Evolutionary conservation across 2,329 filamentous ascomycete genomes (phyloP).

Genomic region (Ascocoryne sarcoides): DNA sequence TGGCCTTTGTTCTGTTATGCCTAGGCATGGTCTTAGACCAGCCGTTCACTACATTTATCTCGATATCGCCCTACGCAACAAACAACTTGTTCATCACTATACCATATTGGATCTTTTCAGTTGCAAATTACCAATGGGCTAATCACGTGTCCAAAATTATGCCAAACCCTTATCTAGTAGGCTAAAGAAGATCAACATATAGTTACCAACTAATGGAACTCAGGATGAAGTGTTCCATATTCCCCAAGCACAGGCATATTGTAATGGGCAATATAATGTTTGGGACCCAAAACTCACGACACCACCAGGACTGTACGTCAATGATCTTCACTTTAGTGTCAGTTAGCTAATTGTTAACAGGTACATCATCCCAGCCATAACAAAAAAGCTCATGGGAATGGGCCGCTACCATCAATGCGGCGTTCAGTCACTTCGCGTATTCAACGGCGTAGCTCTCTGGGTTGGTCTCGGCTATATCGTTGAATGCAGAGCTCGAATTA

Average conservation of each 20-base stretch:
- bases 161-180: conserved; percentile 24
- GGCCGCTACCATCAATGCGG: no score
- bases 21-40: no score
- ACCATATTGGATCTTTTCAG: no score
- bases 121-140: no score
- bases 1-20: no score
- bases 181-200: not conserved
- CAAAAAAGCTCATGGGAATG: no score
- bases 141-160: conserved; percentile 22
- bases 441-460: conserved; percentile 39
- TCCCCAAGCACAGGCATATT: conserved; percentile 84
- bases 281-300: conserved; percentile 99
- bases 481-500: conserved; percentile 20
- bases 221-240: conserved; percentile 86
- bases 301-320: conserved; percentile 71
- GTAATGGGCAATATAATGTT: conserved; percentile 58
- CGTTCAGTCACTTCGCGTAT: conserved; percentile 40
- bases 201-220: not conserved
- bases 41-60: no score
- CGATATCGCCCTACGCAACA: no score
- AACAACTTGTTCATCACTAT: no score
- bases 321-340: no score
- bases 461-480: conserved; percentile 30
- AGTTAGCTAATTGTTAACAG: no score
- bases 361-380: no score